Evolutionary conservation across 176 grass and related monocot genomes (phyloP).

Genomic region (Lolium perenne): DNA sequence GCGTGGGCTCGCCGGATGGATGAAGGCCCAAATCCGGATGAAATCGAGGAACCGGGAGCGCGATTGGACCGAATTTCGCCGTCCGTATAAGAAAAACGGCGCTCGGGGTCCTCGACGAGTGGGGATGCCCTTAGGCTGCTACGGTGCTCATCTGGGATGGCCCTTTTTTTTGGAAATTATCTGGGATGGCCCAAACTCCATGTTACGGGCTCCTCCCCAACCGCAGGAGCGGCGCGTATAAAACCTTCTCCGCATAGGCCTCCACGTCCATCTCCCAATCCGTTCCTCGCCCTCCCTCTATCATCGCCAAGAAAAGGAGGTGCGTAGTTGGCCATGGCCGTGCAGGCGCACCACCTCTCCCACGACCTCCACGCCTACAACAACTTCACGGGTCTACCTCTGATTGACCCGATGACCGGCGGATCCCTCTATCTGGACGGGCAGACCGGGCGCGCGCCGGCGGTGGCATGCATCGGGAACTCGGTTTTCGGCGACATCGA

Average conservation of each 20-base stretch:
- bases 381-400: neutral
- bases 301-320: neutral
- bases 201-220: neutral
- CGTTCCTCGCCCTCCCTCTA: neutral
- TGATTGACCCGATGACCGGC: neutral
- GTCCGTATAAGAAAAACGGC: too few relatives aligned
- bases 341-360: constrained; percentile 50
- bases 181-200: too few relatives aligned
- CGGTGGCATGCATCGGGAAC: neutral
- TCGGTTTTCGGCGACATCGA: constrained; percentile 19
- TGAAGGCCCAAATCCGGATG: too few relatives aligned
- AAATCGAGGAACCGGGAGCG: too few relatives aligned
- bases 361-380: constrained; percentile 26
- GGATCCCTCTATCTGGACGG: constrained; percentile 18
- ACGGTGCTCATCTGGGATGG: too few relatives aligned
- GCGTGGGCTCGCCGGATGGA: too few relatives aligned
- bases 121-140: too few relatives aligned
- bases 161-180: too few relatives aligned
- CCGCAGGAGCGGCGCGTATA: constrained; percentile 8
- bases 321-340: constrained; percentile 46
- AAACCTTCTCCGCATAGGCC: neutral
- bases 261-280: neutral
- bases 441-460: neutral
- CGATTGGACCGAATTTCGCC: too few relatives aligned
- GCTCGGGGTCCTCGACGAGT: too few relatives aligned